Evolutionary conservation across 2,329 filamentous ascomycete species (phyloP).

Genomic region (Talaromyces sp.): DNA sequence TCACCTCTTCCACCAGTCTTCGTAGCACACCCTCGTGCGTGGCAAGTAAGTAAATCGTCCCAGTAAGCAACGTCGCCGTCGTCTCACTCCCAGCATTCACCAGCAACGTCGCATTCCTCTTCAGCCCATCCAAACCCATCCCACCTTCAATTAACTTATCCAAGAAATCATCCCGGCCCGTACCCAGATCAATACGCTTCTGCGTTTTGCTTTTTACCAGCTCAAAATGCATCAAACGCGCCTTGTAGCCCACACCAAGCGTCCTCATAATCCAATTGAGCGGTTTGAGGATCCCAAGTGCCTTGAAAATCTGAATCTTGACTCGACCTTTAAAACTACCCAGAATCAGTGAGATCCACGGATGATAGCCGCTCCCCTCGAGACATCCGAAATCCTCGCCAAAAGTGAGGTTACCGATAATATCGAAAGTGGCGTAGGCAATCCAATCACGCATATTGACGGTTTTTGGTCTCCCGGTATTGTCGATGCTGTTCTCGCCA

Average conservation of each 20-base stretch:
- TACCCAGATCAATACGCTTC: not conserved
- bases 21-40: not conserved
- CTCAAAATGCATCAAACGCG: not conserved
- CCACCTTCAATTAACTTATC: not conserved
- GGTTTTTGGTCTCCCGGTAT: no score
- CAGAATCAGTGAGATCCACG: not conserved
- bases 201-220: not conserved
- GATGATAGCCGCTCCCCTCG: not conserved
- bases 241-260: not conserved
- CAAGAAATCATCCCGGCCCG: not conserved
- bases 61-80: not conserved
- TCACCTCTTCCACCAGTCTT: not conserved
- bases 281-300: not conserved
- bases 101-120: not conserved
- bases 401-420: no score
- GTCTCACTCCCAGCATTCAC: not conserved
- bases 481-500: no score
- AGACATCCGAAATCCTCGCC: not conserved
- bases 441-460: no score
- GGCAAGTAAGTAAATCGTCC: not conserved
- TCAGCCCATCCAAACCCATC: not conserved
- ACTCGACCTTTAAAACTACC: conserved; percentile 4
- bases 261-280: not conserved
- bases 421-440: no score
- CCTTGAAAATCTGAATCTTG: conserved; percentile 5